Evolutionary conservation across 192 early-diverging fungal genomes (phyloP), one percentile per base, ranked within the genome.

Genomic region (Backusella parvicylindrica): DNA sequence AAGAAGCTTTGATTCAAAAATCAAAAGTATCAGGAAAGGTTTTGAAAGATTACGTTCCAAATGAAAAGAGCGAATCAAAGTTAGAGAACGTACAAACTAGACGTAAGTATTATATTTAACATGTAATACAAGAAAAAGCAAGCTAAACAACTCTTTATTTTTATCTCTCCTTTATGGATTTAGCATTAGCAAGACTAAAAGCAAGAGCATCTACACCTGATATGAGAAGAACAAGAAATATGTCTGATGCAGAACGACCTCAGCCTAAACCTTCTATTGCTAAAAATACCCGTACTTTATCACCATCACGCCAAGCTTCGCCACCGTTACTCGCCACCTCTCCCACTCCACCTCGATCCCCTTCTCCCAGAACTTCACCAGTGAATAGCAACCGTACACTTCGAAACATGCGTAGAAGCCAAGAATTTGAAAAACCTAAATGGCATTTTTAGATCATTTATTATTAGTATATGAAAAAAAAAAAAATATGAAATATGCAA

Each of bases 21-120:
- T 31, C 67, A 47, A 76, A 76, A 13, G 32, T 23, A n/a, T 32
- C 72, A 30, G 72, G 72, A 73, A 60, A 40, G 28, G 72, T 73
- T 0, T 41, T 73, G 38, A 33, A 60, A 28, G 67, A 68, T 11
- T 23, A 37, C 28, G 38, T 35, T 12, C 32, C 53, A 60, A 60
- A 60, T 60, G 53, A 56, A 56, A 56, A 40, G 32, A 72, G 3
- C 26, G 16, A 71, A 8, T 33, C 28, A 6, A 56, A 49, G 33
- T 18, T n/a, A 43, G 30, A 43, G 7, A 18, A 15, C 56, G 6
- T 53, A 50, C 32, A 36, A 60, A 60, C 53, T 21, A 60, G 26
- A 28, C 53, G 53, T 60, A 56, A 56, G 53, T 56, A 26, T 8
- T 23, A 56, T 4, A n/a, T n/a, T n/a, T n/a, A n/a, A n/a, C n/a